Conservation (phyloP, 768 basidiomycete species). For the Coprinopsis cinerea region DNA sequence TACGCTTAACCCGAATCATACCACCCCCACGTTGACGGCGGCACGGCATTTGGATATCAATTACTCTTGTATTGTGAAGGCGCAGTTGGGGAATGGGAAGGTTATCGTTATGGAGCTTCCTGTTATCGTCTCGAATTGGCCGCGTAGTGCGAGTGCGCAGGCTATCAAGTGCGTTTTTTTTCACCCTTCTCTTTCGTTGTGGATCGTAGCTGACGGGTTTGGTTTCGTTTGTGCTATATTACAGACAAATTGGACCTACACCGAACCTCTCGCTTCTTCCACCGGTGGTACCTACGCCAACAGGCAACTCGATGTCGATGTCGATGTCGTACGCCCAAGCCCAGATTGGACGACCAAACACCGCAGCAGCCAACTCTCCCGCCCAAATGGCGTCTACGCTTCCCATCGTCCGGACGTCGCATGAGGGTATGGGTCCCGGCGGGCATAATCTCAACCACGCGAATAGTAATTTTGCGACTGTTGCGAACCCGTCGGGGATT, state of each 20-base stretch:
- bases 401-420: constrained; percentile 5
- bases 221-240: not conserved
- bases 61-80: constrained; percentile 72
- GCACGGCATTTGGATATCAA: constrained; percentile 84
- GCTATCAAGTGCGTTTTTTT: constrained; percentile 45
- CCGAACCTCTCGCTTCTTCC: constrained; percentile 36
- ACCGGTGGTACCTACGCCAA: not conserved
- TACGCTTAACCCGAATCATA: constrained; percentile 65
- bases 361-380: not conserved
- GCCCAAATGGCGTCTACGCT: constrained; percentile 2
- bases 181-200: constrained; percentile 19
- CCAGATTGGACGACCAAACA: no score
- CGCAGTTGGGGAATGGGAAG: constrained; percentile 63
- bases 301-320: constrained; percentile 7
- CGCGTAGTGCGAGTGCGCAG: constrained; percentile 68
- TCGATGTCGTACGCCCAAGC: no score
- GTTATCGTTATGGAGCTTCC: constrained; percentile 70
- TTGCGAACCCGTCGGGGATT: no score
- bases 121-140: constrained; percentile 82
- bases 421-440: not conserved
- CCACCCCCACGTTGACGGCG: constrained; percentile 73
- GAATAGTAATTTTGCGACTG: no score
- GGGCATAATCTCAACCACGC: no score
- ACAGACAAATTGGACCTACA: constrained; percentile 43
- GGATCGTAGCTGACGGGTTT: no score